Percentiles rank a stretch among this genome's conserved stretches.
These are phyloP conservation scores for Wallacemonas sp. DNA, from an alignment of 208 protist genomes.

Conservation along the genomic window DNA sequence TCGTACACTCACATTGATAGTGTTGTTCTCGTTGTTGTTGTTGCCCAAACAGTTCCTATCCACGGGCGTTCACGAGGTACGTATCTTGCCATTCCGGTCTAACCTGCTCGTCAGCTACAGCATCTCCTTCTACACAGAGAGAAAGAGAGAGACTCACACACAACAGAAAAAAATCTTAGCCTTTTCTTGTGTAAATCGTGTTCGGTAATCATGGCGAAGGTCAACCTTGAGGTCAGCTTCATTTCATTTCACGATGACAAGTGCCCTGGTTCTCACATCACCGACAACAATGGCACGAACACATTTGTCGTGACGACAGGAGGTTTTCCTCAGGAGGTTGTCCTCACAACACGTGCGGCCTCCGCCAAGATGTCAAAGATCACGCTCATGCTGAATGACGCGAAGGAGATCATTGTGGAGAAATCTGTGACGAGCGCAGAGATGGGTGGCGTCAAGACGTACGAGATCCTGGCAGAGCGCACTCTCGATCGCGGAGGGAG, in stretches of 20 bases:
- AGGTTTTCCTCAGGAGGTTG: slow-evolving; percentile 80
- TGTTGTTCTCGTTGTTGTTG: too few relatives aligned
- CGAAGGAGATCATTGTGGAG: slow-evolving; percentile 70
- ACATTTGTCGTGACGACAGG: slow-evolving; percentile 85
- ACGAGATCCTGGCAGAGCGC: slow-evolving; percentile 53
- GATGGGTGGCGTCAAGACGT: slow-evolving; percentile 17
- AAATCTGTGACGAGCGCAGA: slow-evolving; percentile 25
- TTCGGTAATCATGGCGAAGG: slow-evolving; percentile 21
- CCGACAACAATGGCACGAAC: slow-evolving; percentile 28
- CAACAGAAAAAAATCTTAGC: slow-evolving; percentile 1
- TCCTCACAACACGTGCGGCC: slow-evolving; percentile 58
- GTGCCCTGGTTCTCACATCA: slow-evolving; percentile 41
- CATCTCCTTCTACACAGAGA: too few relatives aligned
- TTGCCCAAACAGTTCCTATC: too few relatives aligned
- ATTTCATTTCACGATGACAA: slow-evolving; percentile 77
- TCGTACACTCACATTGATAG: too few relatives aligned
- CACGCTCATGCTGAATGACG: slow-evolving; percentile 61
- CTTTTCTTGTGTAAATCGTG: too few relatives aligned
- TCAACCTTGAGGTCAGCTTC: slow-evolving; percentile 67
- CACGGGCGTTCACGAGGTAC: too few relatives aligned
- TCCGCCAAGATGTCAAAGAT: slow-evolving; percentile 59
- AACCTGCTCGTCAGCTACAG: too few relatives aligned
- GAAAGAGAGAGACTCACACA: slow-evolving; percentile 4
- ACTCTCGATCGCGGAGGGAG: slow-evolving; percentile 41
- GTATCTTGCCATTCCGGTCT: too few relatives aligned